phyloP scores from a whole-genome alignment of 2,329 filamentous ascomycete species.

The Fusarium virguliforme region DNA sequence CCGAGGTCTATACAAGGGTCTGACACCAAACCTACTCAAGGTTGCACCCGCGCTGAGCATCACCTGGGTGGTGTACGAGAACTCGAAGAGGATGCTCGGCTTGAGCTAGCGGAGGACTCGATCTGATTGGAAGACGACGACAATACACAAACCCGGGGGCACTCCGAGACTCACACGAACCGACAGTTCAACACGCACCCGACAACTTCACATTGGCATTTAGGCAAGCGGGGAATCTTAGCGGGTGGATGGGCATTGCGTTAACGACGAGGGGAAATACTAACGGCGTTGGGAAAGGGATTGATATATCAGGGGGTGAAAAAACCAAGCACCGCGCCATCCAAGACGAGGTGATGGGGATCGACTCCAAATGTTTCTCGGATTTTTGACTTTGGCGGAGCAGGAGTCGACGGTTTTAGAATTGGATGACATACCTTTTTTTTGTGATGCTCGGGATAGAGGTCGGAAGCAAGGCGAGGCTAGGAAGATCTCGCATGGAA shows the following conservation, averaged over 20 bases:
- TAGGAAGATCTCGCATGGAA: conserved; percentile 28
- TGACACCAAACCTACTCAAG: conserved; percentile 96
- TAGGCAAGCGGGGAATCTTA: conserved; percentile 49
- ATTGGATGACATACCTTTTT: conserved; percentile 40
- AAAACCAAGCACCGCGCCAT: conserved; percentile 17
- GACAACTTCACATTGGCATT: conserved; percentile 44
- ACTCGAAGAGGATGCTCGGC: conserved; percentile 81
- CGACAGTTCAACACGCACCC: conserved; percentile 34
- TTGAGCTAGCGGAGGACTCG: conserved; percentile 57
- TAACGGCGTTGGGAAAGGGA: conserved; percentile 46
- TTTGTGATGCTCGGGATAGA: conserved; percentile 43
- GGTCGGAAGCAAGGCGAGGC: conserved; percentile 34
- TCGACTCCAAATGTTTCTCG: conserved; percentile 34
- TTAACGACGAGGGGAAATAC: conserved; percentile 39
- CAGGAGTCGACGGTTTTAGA: conserved; percentile 48
- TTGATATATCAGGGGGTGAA: conserved; percentile 43
- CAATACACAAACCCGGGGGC: conserved; percentile 18
- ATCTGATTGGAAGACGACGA: conserved; percentile 12
- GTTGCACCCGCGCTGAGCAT: conserved; percentile 97
- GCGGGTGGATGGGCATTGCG: conserved; percentile 50
- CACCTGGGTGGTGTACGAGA: conserved; percentile 94
- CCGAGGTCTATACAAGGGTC: conserved; percentile 91
- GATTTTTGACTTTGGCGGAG: conserved; percentile 32
- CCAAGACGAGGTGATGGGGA: conserved; percentile 20
- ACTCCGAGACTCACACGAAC: conserved; percentile 20